Base-by-base conservation (phyloP, 441 rosid species). In the Corymbia citriodora region DNA sequence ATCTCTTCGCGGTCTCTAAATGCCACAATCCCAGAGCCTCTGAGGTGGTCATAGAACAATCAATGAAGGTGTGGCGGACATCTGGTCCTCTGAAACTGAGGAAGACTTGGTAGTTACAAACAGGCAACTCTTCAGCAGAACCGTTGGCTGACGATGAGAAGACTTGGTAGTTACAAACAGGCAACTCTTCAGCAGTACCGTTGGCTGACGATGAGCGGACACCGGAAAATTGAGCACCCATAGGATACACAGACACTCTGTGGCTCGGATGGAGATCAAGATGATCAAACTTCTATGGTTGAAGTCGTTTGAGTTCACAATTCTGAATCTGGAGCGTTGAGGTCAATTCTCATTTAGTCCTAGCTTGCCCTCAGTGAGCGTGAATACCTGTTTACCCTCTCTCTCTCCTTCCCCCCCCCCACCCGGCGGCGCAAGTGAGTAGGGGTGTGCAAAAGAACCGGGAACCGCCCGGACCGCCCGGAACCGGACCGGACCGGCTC, bases 261-360 rank as follows among this genome's bases (percentile, higher is more conserved):
- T 36, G 33, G 18, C 18, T 63, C 18, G 33, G 15, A 63, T 12
- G 9, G 33, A 14, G 19, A 0, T 29, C 9, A 63, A 63, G 72
- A 63, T 63, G 72, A 29, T 63, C 19, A 29, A 29, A 14, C 10
- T 63, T 36, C 40, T 3, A 36, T n/a, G 36, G 17, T 63, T n/a
- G 72, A 63, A 29, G 36, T n/a, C 9, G 72, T 29, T 29, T 9
- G 36, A 29, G 72, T 7, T 7, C 1, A 2, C 68, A 0, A 11
- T 0, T 61, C 68, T 19, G 0, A 0, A 21, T 0, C 8, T 55
- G 61, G n/a, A n/a, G n/a, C n/a, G n/a, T n/a, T n/a, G n/a, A n/a
- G n/a, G n/a, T n/a, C n/a, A n/a, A n/a, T n/a, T n/a, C n/a, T n/a
- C n/a, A 21, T 11, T 3, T 55, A 25, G 21, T 8, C 59, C 18